These are phyloP conservation scores for Aristolochia fimbriata DNA, from an alignment of 164 flowering plant species.

Conservation along the genomic window DNA sequence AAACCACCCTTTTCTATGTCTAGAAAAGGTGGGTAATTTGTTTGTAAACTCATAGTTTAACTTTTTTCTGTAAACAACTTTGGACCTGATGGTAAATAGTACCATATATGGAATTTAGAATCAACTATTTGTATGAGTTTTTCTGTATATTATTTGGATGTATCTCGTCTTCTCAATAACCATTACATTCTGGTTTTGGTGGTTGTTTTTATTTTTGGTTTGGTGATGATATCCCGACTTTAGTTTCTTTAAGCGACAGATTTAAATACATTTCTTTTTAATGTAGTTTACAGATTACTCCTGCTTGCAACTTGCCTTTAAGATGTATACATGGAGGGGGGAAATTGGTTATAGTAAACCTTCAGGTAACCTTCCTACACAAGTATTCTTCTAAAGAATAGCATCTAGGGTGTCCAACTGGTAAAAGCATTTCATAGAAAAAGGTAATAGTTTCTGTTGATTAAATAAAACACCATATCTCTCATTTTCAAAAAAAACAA, in stretches of 20 bases:
- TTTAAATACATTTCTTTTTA: not conserved
- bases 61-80: too few species aligned
- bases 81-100: too few species aligned
- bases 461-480: too few species aligned
- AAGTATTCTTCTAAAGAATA: not conserved
- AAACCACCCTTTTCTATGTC: too few species aligned
- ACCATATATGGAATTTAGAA: too few species aligned
- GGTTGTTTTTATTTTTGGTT: not conserved
- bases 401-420: not conserved
- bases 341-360: constrained; percentile 89
- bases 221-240: not conserved
- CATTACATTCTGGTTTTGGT: too few species aligned
- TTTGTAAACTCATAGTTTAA: too few species aligned
- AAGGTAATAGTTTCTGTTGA: not conserved
- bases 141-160: too few species aligned
- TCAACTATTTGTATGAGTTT: too few species aligned
- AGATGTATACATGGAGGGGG: constrained; percentile 80
- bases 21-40: too few species aligned
- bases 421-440: not conserved
- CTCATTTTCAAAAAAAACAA: too few species aligned
- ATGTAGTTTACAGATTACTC: constrained; percentile 95
- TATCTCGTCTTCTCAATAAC: too few species aligned
- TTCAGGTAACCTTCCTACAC: constrained; percentile 57
- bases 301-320: constrained; percentile 92
- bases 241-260: not conserved